Evolutionary conservation across 371 early-diverging fungal species (phyloP).

Genomic region (Zancudomyces culisetae): DNA sequence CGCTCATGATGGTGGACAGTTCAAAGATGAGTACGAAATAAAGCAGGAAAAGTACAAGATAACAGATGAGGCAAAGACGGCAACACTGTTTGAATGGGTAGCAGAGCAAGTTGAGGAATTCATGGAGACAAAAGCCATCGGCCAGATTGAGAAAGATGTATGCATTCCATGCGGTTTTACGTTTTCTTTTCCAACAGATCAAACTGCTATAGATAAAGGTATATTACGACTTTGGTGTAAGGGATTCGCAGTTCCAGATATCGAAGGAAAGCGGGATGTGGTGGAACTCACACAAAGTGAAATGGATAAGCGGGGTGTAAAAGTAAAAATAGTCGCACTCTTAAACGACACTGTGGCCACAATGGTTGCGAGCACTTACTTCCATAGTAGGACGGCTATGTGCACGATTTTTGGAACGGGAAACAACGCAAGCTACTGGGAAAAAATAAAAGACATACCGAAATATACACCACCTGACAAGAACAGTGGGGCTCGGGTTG

Average conservation of each 20-base stretch:
- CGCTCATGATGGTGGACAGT: conserved; percentile 49
- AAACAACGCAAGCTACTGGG: conserved; percentile 87
- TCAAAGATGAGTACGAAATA: conserved; percentile 33
- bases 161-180: conserved; percentile 77
- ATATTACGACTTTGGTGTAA: conserved; percentile 79
- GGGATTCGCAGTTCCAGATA: conserved; percentile 62
- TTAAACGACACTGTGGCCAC: conserved; percentile 96
- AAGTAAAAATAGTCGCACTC: conserved; percentile 64
- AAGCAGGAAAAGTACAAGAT: conserved; percentile 61
- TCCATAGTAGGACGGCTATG: conserved; percentile 53
- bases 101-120: conserved; percentile 72
- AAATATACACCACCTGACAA: conserved; percentile 33
- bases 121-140: conserved; percentile 33
- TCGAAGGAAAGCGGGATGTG: conserved; percentile 67
- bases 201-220: conserved; percentile 59
- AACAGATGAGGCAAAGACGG: conserved; percentile 59
- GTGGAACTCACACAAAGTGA: conserved; percentile 71
- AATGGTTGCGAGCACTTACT: conserved; percentile 68
- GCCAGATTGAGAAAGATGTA: conserved; percentile 13
- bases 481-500: background rate
- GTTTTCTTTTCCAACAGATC: conserved; percentile 82
- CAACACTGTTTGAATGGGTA: conserved; percentile 72
- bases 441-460: conserved; percentile 41
- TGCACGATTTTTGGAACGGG: conserved; percentile 94
- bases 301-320: conserved; percentile 45